These are phyloP conservation scores for Monosporozyma servazzii DNA, from an alignment of 805 yeast genomes.

Conservation along the genomic window DNA sequence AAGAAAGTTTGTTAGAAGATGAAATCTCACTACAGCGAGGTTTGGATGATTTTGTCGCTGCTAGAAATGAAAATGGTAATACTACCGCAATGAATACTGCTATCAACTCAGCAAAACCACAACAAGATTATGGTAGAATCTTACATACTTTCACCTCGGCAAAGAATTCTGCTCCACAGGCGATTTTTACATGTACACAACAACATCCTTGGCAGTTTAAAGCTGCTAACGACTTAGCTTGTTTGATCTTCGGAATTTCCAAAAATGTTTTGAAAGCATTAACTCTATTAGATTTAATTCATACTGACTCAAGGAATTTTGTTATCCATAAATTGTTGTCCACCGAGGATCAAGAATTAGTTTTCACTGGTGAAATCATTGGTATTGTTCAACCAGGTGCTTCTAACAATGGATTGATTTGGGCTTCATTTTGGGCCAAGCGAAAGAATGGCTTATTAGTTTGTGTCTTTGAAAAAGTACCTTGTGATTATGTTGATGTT, in stretches of 20 bases:
- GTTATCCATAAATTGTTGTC: slow-evolving; percentile 47
- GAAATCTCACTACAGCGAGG: slow-evolving; percentile 32
- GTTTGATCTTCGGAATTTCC: slow-evolving; percentile 76
- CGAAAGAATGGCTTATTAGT: slow-evolving; percentile 59
- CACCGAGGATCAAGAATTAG: slow-evolving; percentile 36
- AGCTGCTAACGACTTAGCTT: slow-evolving; percentile 85
- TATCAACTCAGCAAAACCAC: slow-evolving; percentile 9
- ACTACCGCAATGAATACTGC: slow-evolving; percentile 1
- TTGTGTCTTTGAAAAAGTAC: slow-evolving; percentile 82
- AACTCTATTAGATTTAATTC: slow-evolving; percentile 66
- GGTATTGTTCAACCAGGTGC: slow-evolving; percentile 66
- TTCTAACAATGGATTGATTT: slow-evolving; percentile 35
- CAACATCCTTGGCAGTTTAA: slow-evolving; percentile 70
- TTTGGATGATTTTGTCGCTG: slow-evolving; percentile 7
- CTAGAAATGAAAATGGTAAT: slow-evolving; percentile 3
- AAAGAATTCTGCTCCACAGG: slow-evolving; percentile 68
- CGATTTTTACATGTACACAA: slow-evolving; percentile 70
- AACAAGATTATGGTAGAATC: slow-evolving; percentile 33
- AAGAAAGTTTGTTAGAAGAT: slow-evolving; percentile 11
- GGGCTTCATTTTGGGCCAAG: slow-evolving; percentile 92
- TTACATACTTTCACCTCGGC: slow-evolving; percentile 60
- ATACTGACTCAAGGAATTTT: slow-evolving; percentile 64
- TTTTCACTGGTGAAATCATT: slow-evolving; percentile 76
- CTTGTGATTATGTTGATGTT: slow-evolving; percentile 56
- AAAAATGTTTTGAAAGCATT: slow-evolving; percentile 50